Base-by-base conservation (phyloP, 768 basidiomycete genomes). In the Lactarius sanguifluus region DNA sequence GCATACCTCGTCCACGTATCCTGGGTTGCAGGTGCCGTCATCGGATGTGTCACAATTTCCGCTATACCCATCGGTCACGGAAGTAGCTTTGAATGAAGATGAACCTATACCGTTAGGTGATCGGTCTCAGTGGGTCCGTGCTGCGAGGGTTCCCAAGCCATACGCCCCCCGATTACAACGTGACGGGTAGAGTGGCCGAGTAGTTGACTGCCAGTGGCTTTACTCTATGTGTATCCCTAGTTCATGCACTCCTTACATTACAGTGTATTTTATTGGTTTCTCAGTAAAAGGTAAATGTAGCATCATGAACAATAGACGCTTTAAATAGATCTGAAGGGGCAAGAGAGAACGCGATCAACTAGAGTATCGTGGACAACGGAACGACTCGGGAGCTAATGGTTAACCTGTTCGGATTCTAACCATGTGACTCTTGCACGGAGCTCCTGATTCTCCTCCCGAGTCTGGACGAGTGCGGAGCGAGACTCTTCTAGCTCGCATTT, bases 41-140 rank as follows among this genome's bases (percentile, higher is more conserved):
- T 18, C 57, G 13, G 62, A 32, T 36, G 57, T 58, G 52, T n/a
- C 57, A 57, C 52, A 36, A 25, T 28, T 30, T 28, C 18, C 50
- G 12, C 57, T 32, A 20, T 8, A 23, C 84, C 85, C 74, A 81
- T 83, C 61, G 28, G 30, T n/a, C 32, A 20, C 30, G 25, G 75
- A 73, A 57, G 73, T 71, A 57, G 76, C 81, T 41, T 72, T 74
- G 6, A 76, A 89, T 70, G 77, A 82, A 54, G 83, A 89, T 73
- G 71, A 80, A 67, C 86, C 87, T 7, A 83, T 89, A 59, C 83
- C 85, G 10, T 78, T 81, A 65, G 82, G 85, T 34, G 76, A 75
- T 47, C 73, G 78, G 45, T 84, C 83, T 5, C 76, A 85, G 70
- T 75, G 75, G 75, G 69, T 76, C 43, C 69, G 66, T 36, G 75